phyloP scores from a whole-genome alignment of 768 basidiomycete genomes.

The Trametes sanguinea region DNA sequence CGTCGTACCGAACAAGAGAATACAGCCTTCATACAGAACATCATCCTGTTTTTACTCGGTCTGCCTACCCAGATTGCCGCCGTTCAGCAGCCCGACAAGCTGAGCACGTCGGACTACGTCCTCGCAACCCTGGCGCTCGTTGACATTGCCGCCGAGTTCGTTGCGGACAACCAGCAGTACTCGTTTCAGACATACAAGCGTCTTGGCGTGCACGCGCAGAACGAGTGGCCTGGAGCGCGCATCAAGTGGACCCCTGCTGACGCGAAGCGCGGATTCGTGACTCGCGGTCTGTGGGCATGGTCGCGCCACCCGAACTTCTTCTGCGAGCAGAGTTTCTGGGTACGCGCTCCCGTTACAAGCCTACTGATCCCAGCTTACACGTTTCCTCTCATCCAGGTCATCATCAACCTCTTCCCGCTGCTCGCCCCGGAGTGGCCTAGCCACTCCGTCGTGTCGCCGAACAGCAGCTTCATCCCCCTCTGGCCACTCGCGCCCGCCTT shows the following conservation, averaged over 20 bases:
- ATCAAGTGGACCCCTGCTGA: constrained; percentile 70
- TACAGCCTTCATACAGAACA: constrained; percentile 74
- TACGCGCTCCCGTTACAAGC: constrained; percentile 36
- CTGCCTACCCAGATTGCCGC: constrained; percentile 60
- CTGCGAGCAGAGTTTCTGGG: constrained; percentile 90
- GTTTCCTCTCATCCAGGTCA: constrained; percentile 45
- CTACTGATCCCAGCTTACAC: background rate
- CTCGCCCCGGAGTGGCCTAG: constrained; percentile 42
- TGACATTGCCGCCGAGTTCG: constrained; percentile 71
- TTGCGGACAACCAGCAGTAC: constrained; percentile 90
- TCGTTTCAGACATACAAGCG: constrained; percentile 83
- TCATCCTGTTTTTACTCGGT: constrained; percentile 74
- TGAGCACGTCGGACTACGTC: constrained; percentile 60
- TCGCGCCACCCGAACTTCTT: constrained; percentile 91
- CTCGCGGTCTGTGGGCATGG: constrained; percentile 84
- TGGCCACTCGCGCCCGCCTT: constrained; percentile 56
- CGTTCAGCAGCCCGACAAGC: constrained; percentile 51
- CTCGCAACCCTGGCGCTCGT: constrained; percentile 61
- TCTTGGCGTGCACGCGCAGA: constrained; percentile 39
- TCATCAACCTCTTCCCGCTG: constrained; percentile 69
- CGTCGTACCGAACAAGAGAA: background rate
- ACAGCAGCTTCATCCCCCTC: constrained; percentile 32
- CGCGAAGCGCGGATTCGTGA: constrained; percentile 78
- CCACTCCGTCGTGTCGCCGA: constrained; percentile 24
- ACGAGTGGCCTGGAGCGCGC: constrained; percentile 66